A percentile compares a stretch with the other conserved stretches of the same genome.
Conservation (phyloP, 371 early-diverging fungal genomes). For the Apophysomyces elegans region DNA sequence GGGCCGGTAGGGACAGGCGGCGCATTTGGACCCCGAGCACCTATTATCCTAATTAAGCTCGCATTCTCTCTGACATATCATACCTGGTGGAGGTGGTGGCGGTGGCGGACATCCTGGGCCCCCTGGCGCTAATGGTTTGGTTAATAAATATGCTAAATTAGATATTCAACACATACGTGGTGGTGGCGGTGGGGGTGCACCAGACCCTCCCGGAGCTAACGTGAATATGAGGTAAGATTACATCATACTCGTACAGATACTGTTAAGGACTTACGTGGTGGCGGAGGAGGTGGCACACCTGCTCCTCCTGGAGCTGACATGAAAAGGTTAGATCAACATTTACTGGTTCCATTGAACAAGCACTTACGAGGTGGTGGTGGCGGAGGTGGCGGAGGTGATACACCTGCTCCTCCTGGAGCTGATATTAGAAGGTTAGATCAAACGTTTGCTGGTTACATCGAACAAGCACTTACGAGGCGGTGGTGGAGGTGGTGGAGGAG, state of each 20-base stretch:
- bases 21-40: slow-evolving; percentile 13
- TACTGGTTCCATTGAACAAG: neutral
- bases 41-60: neutral
- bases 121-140: neutral
- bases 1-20: slow-evolving; percentile 30
- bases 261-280: slow-evolving; percentile 16
- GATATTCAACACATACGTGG: slow-evolving; percentile 11
- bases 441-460: neutral
- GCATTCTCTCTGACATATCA: neutral
- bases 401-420: neutral
- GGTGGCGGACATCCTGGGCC: slow-evolving; percentile 25
- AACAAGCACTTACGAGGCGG: slow-evolving; percentile 1
- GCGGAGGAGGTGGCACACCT: slow-evolving; percentile 16
- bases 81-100: slow-evolving; percentile 16
- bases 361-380: neutral
- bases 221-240: neutral
- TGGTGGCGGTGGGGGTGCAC: slow-evolving; percentile 31
- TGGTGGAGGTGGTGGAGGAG: slow-evolving; percentile 14
- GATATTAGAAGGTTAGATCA: neutral
- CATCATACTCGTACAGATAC: neutral
- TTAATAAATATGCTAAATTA: neutral
- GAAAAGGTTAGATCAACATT: too few species aligned
- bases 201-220: slow-evolving; percentile 17
- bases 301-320: neutral
- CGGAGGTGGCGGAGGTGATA: neutral